Evolutionary conservation across 345 rosid genomes (phyloP).

Genomic region (Acer negundo): DNA sequence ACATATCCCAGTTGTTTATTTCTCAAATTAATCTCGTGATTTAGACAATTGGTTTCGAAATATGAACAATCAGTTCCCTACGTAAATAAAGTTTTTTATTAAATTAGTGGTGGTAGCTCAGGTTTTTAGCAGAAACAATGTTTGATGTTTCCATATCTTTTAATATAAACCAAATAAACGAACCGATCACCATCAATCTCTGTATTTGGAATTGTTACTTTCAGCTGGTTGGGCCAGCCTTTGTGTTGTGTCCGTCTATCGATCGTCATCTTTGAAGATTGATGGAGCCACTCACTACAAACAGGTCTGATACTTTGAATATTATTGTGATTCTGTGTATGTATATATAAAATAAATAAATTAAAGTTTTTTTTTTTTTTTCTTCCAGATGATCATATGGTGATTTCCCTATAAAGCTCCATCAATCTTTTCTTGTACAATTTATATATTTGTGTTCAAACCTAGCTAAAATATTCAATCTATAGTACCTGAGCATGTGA

Average conservation of each 20-base stretch:
- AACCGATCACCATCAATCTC: conserved; percentile 6
- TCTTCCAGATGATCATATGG: neutral
- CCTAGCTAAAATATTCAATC: conserved; percentile 1
- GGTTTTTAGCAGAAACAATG: no score
- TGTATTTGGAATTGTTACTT: conserved; percentile 19
- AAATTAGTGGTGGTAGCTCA: conserved; percentile 2
- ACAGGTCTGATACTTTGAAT: neutral
- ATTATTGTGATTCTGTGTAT: neutral
- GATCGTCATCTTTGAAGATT: neutral
- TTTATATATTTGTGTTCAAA: neutral
- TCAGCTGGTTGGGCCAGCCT: conserved; percentile 15
- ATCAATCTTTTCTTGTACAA: neutral
- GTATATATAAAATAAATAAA: neutral
- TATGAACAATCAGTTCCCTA: neutral
- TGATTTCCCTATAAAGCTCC: neutral
- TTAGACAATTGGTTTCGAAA: neutral
- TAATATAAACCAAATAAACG: neutral
- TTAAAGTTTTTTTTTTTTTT: neutral
- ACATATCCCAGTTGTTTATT: no score
- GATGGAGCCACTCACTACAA: conserved; percentile 17
- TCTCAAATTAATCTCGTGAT: neutral
- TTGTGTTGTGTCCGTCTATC: conserved; percentile 25
- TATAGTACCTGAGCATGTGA: neutral
- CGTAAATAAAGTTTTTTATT: neutral
- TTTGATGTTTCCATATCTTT: conserved; percentile 4